phyloP scores from a whole-genome alignment of 2,329 filamentous ascomycete genomes.

The Eutypella sp. region DNA sequence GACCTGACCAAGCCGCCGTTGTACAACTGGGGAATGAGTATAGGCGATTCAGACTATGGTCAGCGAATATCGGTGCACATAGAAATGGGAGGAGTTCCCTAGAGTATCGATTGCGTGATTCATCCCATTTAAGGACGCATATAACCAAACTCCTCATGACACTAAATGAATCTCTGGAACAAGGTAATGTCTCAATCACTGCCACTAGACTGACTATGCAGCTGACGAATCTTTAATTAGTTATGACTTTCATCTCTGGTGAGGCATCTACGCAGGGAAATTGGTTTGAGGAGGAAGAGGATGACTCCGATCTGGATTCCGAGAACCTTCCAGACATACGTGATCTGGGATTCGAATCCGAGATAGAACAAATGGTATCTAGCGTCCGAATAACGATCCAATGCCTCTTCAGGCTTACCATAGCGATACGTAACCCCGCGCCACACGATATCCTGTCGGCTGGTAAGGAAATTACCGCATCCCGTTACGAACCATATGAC shows the following conservation, averaged over 20 bases:
- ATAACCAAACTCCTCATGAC: conserved; percentile 18
- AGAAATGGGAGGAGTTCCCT: conserved; percentile 12
- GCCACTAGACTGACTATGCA: background rate
- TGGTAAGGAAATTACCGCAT: conserved; percentile 12
- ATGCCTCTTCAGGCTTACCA: conserved; percentile 30
- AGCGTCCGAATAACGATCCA: conserved; percentile 23
- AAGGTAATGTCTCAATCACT: background rate
- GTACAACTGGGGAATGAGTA: conserved; percentile 7
- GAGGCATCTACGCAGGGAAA: too few species aligned
- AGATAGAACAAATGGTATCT: conserved; percentile 11
- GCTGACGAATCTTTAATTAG: conserved; percentile 6
- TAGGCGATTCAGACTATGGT: conserved; percentile 14
- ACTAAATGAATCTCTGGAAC: conserved; percentile 6
- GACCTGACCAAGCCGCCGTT: background rate
- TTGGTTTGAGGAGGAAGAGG: conserved; percentile 6
- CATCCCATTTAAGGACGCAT: conserved; percentile 14
- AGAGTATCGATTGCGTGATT: conserved; percentile 16
- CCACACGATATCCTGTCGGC: conserved; percentile 28
- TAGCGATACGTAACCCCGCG: conserved; percentile 32
- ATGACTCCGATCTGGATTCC: conserved; percentile 5
- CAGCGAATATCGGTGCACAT: conserved; percentile 16
- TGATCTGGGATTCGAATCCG: conserved; percentile 8
- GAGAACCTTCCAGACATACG: conserved; percentile 4
- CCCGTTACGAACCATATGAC: conserved; percentile 22
- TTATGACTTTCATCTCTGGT: too few species aligned